Evolutionary conservation across 2,329 filamentous ascomycete species (phyloP).

Genomic region (Ascochyta clinopodiicola): DNA sequence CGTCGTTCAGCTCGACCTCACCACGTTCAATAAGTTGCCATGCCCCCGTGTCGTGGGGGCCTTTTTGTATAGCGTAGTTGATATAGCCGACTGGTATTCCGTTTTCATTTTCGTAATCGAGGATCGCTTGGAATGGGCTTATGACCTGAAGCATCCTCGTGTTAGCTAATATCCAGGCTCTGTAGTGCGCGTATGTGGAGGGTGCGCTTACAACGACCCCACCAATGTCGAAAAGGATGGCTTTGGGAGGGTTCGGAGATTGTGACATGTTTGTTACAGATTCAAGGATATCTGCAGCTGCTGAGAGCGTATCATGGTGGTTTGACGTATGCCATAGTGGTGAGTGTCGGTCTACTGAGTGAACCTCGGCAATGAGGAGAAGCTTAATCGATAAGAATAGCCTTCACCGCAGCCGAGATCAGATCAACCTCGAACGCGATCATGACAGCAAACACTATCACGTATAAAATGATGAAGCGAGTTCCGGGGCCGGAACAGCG

Average conservation of each 20-base stretch:
- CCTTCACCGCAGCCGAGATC: too few species aligned
- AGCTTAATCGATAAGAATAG: slow-evolving; percentile 23
- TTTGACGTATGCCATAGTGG: slow-evolving; percentile 20
- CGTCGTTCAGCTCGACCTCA: slow-evolving; percentile 74
- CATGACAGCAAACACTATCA: too few species aligned
- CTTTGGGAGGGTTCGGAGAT: slow-evolving; percentile 26
- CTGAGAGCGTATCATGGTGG: slow-evolving; percentile 25
- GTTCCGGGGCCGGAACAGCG: too few species aligned
- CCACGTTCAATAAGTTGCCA: slow-evolving; percentile 92
- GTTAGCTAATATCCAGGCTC: not conserved
- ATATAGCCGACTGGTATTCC: slow-evolving; percentile 87
- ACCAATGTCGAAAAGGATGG: slow-evolving; percentile 87
- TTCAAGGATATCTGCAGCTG: slow-evolving; percentile 1
- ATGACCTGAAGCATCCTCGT: slow-evolving; percentile 67
- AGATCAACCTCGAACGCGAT: too few species aligned
- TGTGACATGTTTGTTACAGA: slow-evolving; percentile 14
- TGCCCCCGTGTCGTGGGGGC: slow-evolving; percentile 73
- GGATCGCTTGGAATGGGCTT: slow-evolving; percentile 90
- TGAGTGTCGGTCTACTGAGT: slow-evolving; percentile 19
- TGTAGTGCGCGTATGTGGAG: not conserved
- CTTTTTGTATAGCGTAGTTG: slow-evolving; percentile 84
- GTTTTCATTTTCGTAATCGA: slow-evolving; percentile 82
- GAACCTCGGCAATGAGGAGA: slow-evolving; percentile 33
- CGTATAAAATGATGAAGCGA: too few species aligned
- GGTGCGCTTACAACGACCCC: slow-evolving; percentile 84